These are phyloP conservation scores for Musa acuminata DNA, from an alignment of 176 grass and related monocot species.

Conservation along the genomic window DNA sequence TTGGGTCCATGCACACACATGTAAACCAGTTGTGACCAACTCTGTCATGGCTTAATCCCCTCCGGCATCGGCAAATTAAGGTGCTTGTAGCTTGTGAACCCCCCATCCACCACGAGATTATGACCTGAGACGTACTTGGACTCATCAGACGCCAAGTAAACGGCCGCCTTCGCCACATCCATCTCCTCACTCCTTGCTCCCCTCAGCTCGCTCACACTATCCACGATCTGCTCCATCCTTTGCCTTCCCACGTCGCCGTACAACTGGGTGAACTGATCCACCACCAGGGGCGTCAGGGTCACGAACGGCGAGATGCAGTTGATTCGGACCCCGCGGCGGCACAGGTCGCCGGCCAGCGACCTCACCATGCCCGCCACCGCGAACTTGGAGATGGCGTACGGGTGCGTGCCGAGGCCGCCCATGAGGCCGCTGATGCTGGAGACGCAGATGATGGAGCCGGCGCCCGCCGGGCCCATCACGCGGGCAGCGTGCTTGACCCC, in stretches of 20 bases:
- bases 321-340: constrained; percentile 50
- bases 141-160: constrained; percentile 73
- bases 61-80: constrained; percentile 50
- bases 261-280: constrained; percentile 48
- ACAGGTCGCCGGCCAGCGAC: constrained; percentile 49
- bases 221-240: constrained; percentile 31
- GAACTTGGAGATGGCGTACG: constrained; percentile 78
- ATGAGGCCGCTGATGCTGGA: constrained; percentile 67
- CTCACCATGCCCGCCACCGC: constrained; percentile 56
- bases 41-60: no score
- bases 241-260: constrained; percentile 20
- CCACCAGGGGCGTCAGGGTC: constrained; percentile 55
- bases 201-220: constrained; percentile 39
- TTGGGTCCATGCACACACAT: no score
- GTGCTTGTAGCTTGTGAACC: constrained; percentile 77
- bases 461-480: constrained; percentile 38
- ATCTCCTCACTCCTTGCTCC: constrained; percentile 52
- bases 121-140: constrained; percentile 84
- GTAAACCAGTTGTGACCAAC: no score
- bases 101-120: constrained; percentile 80
- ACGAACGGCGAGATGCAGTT: constrained; percentile 90
- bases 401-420: constrained; percentile 70
- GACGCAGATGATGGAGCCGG: constrained; percentile 63
- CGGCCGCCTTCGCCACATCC: constrained; percentile 68
- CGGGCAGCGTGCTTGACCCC: constrained; percentile 85